These are phyloP conservation scores for Erodium trifolium DNA, from an alignment of 441 rosid species.

Conservation along the genomic window DNA sequence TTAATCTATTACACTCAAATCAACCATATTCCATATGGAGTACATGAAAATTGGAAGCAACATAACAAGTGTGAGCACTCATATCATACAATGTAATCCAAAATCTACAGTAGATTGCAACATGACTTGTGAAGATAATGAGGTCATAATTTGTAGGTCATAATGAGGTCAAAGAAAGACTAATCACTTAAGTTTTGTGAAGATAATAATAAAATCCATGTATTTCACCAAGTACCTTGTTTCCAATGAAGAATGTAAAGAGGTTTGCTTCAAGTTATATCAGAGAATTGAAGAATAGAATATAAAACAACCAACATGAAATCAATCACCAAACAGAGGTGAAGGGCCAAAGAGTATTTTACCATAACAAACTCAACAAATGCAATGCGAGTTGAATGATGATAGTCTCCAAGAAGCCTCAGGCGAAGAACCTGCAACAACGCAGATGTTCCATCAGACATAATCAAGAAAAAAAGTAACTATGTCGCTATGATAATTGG, in stretches of 20 bases:
- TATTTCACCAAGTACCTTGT: neutral
- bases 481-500: neutral
- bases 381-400: constrained; percentile 84
- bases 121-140: no score
- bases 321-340: neutral
- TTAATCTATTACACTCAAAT: no score
- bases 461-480: neutral
- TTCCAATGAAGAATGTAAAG: neutral
- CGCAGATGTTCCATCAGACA: constrained; percentile 17
- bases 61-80: no score
- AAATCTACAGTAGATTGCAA: no score
- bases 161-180: neutral
- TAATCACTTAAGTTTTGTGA: neutral
- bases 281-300: neutral
- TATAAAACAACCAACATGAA: neutral
- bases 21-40: neutral
- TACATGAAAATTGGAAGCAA: neutral
- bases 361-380: constrained; percentile 54
- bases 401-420: constrained; percentile 87
- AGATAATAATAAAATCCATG: neutral
- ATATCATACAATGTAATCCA: no score
- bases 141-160: no score
- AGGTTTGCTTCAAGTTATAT: neutral
- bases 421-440: constrained; percentile 62
- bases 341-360: constrained; percentile 17